Evolutionary conservation across 495 filamentous ascomycete genomes (phyloP).

Genomic region (Acidiella bohemica): DNA sequence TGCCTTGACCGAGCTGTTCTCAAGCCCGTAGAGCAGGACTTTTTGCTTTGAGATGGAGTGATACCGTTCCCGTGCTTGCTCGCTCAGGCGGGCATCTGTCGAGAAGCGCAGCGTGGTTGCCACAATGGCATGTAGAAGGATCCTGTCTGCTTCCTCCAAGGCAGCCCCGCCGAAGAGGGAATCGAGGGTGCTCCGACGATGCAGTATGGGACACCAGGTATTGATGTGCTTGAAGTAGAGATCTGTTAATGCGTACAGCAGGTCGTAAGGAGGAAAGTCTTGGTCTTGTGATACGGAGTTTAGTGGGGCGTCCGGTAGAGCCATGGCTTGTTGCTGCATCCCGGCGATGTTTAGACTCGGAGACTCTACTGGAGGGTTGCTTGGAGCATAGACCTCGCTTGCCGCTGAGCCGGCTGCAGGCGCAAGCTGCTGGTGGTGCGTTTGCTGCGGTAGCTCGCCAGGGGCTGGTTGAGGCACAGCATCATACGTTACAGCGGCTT

Average conservation of each 20-base stretch:
- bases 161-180: slow-evolving; percentile 65
- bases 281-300: slow-evolving; percentile 39
- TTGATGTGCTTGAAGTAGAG: slow-evolving; percentile 87
- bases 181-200: slow-evolving; percentile 65
- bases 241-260: slow-evolving; percentile 68
- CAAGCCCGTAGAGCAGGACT: slow-evolving; percentile 69
- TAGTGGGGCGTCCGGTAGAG: slow-evolving; percentile 1
- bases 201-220: slow-evolving; percentile 80
- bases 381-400: slow-evolving; percentile 34
- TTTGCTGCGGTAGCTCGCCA: neutral
- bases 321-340: neutral
- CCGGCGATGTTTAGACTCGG: slow-evolving; percentile 32
- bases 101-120: slow-evolving; percentile 76
- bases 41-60: slow-evolving; percentile 71
- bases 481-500: neutral
- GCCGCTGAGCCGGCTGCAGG: slow-evolving; percentile 15
- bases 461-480: neutral
- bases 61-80: slow-evolving; percentile 54
- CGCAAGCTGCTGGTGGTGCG: neutral
- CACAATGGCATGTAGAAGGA: slow-evolving; percentile 75
- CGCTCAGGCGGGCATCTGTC: slow-evolving; percentile 55
- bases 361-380: slow-evolving; percentile 32
- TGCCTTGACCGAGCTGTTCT: slow-evolving; percentile 77
- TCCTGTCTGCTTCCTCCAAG: slow-evolving; percentile 65
- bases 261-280: slow-evolving; percentile 72